These are phyloP conservation scores for Tympanopsis confertula DNA, from an alignment of 2,329 filamentous ascomycete genomes.

Conservation along the genomic window DNA sequence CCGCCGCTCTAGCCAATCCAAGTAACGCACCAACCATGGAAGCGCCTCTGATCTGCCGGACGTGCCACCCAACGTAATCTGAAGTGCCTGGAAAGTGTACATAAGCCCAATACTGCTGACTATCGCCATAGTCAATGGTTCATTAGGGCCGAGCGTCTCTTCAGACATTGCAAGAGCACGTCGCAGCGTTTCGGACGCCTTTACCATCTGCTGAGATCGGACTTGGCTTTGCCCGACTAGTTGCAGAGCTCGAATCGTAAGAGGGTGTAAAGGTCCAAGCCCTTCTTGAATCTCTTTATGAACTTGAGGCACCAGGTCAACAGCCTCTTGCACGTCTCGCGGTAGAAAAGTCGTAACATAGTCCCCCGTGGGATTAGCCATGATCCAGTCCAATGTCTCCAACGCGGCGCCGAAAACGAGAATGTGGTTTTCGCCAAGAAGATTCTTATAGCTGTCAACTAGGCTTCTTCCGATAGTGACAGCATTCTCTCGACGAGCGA, in stretches of 20 bases:
- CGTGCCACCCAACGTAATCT: no score
- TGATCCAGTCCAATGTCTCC: background rate
- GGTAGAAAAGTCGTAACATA: background rate
- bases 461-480: background rate
- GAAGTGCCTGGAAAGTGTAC: background rate
- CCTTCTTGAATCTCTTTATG: background rate
- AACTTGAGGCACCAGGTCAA: background rate
- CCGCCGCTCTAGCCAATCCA: background rate
- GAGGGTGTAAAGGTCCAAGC: background rate
- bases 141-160: background rate
- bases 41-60: background rate
- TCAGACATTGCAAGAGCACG: background rate
- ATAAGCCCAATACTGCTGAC: background rate
- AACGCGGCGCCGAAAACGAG: background rate
- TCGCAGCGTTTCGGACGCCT: background rate
- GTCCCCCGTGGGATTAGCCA: background rate
- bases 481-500: background rate
- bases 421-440: background rate
- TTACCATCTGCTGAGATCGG: background rate
- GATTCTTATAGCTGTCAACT: background rate
- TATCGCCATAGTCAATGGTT: background rate
- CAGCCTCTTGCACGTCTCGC: background rate
- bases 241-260: background rate
- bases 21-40: background rate
- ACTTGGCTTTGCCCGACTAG: background rate